phyloP scores from a whole-genome alignment of 2,329 filamentous ascomycete genomes.

The Cladosporium oxysporum region DNA sequence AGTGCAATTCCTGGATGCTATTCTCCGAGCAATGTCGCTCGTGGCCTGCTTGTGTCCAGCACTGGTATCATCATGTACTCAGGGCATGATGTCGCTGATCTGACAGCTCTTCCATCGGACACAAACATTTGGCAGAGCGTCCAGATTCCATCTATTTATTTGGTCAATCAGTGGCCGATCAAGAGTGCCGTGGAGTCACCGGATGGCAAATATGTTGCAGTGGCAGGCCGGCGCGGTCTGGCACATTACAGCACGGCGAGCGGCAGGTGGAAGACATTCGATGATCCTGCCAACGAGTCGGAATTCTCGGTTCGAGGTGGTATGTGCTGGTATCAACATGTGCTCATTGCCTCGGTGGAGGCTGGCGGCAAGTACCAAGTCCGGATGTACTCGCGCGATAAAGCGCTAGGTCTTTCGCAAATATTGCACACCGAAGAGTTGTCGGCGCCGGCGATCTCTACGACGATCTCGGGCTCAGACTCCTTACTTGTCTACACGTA shows the following conservation, averaged over 20 bases:
- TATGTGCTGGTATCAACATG: constrained; percentile 98
- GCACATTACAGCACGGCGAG: constrained; percentile 96
- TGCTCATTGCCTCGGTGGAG: constrained; percentile 91
- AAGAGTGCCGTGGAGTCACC: constrained; percentile 82
- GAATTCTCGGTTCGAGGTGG: constrained; percentile 91
- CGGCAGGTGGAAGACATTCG: constrained; percentile 93
- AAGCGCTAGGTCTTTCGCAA: constrained; percentile 70
- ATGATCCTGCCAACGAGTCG: constrained; percentile 76
- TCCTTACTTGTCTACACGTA: constrained; percentile 96
- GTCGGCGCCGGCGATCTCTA: constrained; percentile 82
- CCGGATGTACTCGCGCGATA: constrained; percentile 89
- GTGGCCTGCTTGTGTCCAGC: constrained; percentile 85
- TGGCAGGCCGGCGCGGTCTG: constrained; percentile 89
- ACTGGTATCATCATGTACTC: constrained; percentile 88
- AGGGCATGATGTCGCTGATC: constrained; percentile 86
- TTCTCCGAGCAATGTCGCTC: constrained; percentile 84
- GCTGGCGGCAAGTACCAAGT: constrained; percentile 74
- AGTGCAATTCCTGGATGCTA: constrained; percentile 93
- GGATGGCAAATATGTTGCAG: constrained; percentile 90
- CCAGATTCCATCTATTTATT: constrained; percentile 79
- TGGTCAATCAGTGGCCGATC: constrained; percentile 92
- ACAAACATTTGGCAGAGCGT: constrained; percentile 93
- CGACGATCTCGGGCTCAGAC: constrained; percentile 87
- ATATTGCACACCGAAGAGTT: constrained; percentile 76
- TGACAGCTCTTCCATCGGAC: constrained; percentile 89